Base-by-base conservation (phyloP, 2,329 filamentous ascomycete species). In the Aspergillus chevalieri region DNA sequence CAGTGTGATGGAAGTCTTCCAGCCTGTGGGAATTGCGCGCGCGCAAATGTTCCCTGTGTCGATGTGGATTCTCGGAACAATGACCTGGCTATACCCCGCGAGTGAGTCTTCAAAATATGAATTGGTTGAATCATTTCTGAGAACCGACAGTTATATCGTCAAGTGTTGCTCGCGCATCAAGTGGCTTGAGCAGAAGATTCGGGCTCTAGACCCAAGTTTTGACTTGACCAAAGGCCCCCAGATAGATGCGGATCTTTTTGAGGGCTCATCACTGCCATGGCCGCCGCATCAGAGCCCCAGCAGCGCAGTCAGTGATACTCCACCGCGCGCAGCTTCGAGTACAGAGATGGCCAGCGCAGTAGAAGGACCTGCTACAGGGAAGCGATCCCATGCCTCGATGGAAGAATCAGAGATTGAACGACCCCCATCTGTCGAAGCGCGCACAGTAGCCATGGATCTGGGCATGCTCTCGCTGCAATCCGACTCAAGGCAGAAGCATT, bases 1-100 rank as follows among this genome's bases (percentile, higher is more conserved):
- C 34, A 71, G 66, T 70, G 68, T 39, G 70, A 72, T 54, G 68
- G 70, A 5, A 57, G 66, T 43, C 58, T 66, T 21, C 68, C 69
- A 10, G 67, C 67, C 0, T 71, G 68, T 48, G 61, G 59, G 7
- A 71, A 71, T 44, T 72, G 69, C 28, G 56, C 66, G 9, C 69
- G 68, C 41, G 64, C 67, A 21, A 61, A 59, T 2, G 59, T 65
- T 10, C 48, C 57, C 3, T 72, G 69, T 48, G 55, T 72, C 1
- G 68, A 73, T 45, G 68, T 72, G 1, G 68, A 72, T 49, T 60
- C 61, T 14, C 67, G 65, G 28, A 69, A 71, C 47, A 65, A 64
- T 4, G 57, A 63, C 2, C 28, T 67, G 15, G 57, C 60, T 3
- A 64, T 72, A 6, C 63, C 67, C 5, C 62, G 69, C 44, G 67